Percentiles rank a stretch among this genome's conserved stretches.
Evolutionary conservation across 371 early-diverging fungal genomes (phyloP).

Genomic region (Apophysomyces trapeziformis): DNA sequence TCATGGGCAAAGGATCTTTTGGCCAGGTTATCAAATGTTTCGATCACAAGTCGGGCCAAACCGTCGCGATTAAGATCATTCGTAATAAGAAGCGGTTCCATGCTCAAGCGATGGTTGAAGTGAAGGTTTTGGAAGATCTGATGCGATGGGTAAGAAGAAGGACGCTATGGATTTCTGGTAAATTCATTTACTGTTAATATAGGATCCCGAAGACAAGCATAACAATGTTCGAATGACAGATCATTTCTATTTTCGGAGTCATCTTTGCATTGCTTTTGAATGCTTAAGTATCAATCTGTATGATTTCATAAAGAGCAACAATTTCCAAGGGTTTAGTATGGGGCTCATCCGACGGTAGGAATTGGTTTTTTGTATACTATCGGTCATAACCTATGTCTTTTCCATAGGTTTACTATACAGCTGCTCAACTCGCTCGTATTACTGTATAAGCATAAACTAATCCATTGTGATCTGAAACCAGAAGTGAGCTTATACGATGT

Average conservation of each 20-base stretch:
- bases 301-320: constrained; percentile 93
- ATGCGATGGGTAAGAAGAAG: constrained; percentile 39
- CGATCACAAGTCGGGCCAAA: constrained; percentile 75
- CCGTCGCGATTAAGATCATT: constrained; percentile 89
- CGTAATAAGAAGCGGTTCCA: constrained; percentile 88
- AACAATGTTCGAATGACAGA: constrained; percentile 88
- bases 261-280: constrained; percentile 97
- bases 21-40: constrained; percentile 89
- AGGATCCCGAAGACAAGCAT: constrained; percentile 84
- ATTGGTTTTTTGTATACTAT: not conserved
- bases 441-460: constrained; percentile 72
- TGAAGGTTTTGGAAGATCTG: constrained; percentile 76
- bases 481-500: constrained; percentile 58
- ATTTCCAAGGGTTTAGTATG: constrained; percentile 89
- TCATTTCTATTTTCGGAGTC: constrained; percentile 91
- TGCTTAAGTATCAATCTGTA: constrained; percentile 95
- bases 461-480: constrained; percentile 98
- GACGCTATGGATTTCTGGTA: not conserved
- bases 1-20: constrained; percentile 91
- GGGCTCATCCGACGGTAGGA: constrained; percentile 73
- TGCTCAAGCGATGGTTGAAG: constrained; percentile 86
- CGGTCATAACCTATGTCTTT: constrained; percentile 18
- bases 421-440: constrained; percentile 80
- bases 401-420: constrained; percentile 75
- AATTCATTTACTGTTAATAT: not conserved